Base-by-base conservation (phyloP, 2,329 filamentous ascomycete species). In the Aspergillus hiratsukae region DNA sequence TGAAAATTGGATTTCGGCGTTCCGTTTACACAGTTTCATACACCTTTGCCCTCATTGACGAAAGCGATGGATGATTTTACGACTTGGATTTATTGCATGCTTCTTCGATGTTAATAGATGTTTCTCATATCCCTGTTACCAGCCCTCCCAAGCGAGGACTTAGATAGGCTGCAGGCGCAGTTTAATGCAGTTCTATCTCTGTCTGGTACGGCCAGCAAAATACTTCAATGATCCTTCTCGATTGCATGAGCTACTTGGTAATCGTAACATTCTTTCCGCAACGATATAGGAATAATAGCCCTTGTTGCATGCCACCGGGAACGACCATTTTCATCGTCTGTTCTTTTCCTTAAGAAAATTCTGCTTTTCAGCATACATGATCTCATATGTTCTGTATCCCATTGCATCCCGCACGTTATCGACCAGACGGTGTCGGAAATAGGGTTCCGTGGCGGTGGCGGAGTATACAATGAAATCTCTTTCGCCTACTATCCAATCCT, bases 371-470 rank as follows among this genome's bases (percentile, higher is more conserved):
- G 4, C 29, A 10, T 11, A 31, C 5, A 17, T 35, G 31, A 35
- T 5, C 14, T 37, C 31, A n/a, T 37, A 37, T 35, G 31, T 1
- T 35, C 11, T 35, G 29, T 35, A 37, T 17, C 25, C 3, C 1
- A 37, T 17, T 17, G 31, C 14, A 37, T 17, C 31, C 31, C 14
- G 11, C 4, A 35, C 14, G 31, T 28, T 14, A 21, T 23, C 28
- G 21, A 35, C 3, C 2, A 40, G 41, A 43, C 3, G 23, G 8
- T 27, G 9, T 56, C 56, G 56, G 56, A 57, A 61, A 59, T 43
- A 51, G 28, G 56, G 31, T 60, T 53, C 58, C 58, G 55, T 21
- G 37, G 48, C 11, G 35, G 48, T 54, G 50, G 50, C 41, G 41
- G 41, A 23, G 11, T 19, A 45, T 14, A 37, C 21, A 23, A 45